Base-by-base conservation (phyloP, 148 eudicot species). In the Vaccinium darrowii region DNA sequence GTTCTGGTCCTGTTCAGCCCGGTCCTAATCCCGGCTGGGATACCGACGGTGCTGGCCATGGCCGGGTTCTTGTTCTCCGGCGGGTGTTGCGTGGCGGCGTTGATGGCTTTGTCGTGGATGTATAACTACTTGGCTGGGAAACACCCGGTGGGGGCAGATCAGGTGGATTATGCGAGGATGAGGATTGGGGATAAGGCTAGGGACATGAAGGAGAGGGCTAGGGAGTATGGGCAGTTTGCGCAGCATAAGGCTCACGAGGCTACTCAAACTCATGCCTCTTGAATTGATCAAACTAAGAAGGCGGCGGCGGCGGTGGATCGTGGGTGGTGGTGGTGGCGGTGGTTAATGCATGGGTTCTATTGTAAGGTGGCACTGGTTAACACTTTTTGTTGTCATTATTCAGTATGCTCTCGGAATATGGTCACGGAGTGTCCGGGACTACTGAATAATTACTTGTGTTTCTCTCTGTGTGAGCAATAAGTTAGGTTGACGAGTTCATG, bases 41-140 rank as follows among this genome's bases (percentile, higher is more conserved):
- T 88, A 33, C 81, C 85, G 0, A 67, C 75, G 8, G 74, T 88
- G 15, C 30, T 90, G 3, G 56, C 86, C 0, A 83, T 8, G 1
- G 72, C 30, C 30, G 72, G 92, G 10, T 88, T 90, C 58, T 50
- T 90, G 80, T 85, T 90, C 39, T 90, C 92, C 7, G 92, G 92
- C 18, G 89, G 86, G 76, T 90, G 90, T 5, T 88, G 92, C 11
- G 88, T 88, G 72, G 72, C 33, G 15, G 72, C 72, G 14, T 10
- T 65, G 72, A 65, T 65, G 72, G 33, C 72, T 13, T 65, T 65
- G 72, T 65, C 72, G 72, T 65, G 72, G 72, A 81, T 88, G 1
- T 90, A 90, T 81, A 86, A 86, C 8, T 90, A 90, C 2, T 30
- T 71, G 6, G 81, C 92, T 12, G 92, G 92, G 23, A 88, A 85